These are phyloP conservation scores for Yarrowia phangngaensis DNA, from an alignment of 805 yeast genomes.

Conservation along the genomic window DNA sequence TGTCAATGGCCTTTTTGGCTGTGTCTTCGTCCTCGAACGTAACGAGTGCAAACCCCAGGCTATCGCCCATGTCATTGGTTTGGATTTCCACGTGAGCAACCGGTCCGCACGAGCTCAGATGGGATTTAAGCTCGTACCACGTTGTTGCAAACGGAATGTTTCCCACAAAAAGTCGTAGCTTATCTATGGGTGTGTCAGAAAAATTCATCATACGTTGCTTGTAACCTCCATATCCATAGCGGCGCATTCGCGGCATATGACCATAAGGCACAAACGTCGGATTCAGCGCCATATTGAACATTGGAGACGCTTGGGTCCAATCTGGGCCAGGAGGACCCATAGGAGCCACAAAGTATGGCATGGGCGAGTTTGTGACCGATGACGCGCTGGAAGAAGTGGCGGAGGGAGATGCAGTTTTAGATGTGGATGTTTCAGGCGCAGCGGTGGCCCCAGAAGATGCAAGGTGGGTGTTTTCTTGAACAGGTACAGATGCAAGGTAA, in stretches of 20 bases:
- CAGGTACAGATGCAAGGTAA: slow-evolving; percentile 18
- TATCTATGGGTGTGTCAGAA: slow-evolving; percentile 29
- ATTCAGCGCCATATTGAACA: slow-evolving; percentile 9
- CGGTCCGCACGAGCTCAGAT: slow-evolving; percentile 34
- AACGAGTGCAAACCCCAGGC: slow-evolving; percentile 65
- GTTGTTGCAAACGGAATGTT: slow-evolving; percentile 38
- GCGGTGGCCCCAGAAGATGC: not conserved
- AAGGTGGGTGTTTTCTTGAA: not conserved
- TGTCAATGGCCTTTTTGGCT: slow-evolving; percentile 48
- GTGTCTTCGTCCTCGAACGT: slow-evolving; percentile 47
- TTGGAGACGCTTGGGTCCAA: slow-evolving; percentile 14
- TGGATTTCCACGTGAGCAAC: slow-evolving; percentile 43
- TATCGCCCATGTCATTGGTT: slow-evolving; percentile 40
- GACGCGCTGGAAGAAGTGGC: slow-evolving; percentile 28
- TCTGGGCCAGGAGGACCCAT: slow-evolving; percentile 23
- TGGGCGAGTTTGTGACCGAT: slow-evolving; percentile 34
- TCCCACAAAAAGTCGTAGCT: slow-evolving; percentile 39
- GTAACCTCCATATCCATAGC: slow-evolving; percentile 19
- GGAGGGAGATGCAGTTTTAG: slow-evolving; percentile 25
- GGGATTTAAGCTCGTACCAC: slow-evolving; percentile 38
- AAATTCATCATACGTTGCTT: slow-evolving; percentile 19
- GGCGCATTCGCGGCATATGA: slow-evolving; percentile 21
- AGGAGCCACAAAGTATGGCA: slow-evolving; percentile 22
- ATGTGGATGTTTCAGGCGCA: slow-evolving; percentile 19
- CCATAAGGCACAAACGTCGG: slow-evolving; percentile 9